Percentiles rank a stretch among this genome's conserved stretches.
phyloP scores from a whole-genome alignment of 1,139 yeast genomes.

The Magnusiomyces sp. region DNA sequence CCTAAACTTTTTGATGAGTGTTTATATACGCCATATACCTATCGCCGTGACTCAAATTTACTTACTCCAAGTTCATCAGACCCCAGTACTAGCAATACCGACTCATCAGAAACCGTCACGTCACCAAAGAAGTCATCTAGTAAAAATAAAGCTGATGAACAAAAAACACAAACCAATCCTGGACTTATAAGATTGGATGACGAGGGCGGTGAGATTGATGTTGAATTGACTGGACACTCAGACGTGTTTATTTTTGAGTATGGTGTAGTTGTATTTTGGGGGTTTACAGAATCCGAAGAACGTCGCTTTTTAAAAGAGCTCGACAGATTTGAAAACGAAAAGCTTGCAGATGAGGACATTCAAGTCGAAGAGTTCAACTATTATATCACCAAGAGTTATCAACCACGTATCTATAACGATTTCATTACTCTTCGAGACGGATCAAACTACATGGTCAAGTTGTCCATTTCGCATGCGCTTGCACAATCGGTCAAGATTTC shows the following conservation, averaged over 20 bases:
- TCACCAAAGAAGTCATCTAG: too few relatives aligned
- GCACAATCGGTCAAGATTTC: slow-evolving; percentile 93
- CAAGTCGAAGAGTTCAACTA: slow-evolving; percentile 92
- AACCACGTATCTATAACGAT: slow-evolving; percentile 91
- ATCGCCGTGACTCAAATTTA: slow-evolving; percentile 59
- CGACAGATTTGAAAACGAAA: slow-evolving; percentile 84
- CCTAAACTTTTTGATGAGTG: slow-evolving; percentile 93
- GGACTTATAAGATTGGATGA: slow-evolving; percentile 66
- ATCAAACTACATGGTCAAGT: slow-evolving; percentile 78
- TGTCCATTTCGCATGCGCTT: slow-evolving; percentile 83
- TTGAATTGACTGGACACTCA: slow-evolving; percentile 58
- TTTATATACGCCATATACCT: slow-evolving; percentile 72
- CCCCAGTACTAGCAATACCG: not conserved
- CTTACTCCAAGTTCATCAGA: not conserved
- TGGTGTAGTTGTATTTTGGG: slow-evolving; percentile 95
- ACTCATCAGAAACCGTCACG: too few relatives aligned
- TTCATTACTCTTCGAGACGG: slow-evolving; percentile 89
- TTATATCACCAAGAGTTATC: slow-evolving; percentile 85
- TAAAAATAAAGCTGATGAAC: too few relatives aligned
- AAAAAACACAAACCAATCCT: too few relatives aligned
- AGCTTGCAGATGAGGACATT: slow-evolving; percentile 80
- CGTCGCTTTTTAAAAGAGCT: slow-evolving; percentile 71
- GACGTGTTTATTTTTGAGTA: slow-evolving; percentile 87
- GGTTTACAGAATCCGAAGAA: slow-evolving; percentile 78
- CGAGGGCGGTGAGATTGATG: slow-evolving; percentile 90